Evolutionary conservation across 768 basidiomycete species (phyloP).

Genomic region (Pleurotus tuber-regium): DNA sequence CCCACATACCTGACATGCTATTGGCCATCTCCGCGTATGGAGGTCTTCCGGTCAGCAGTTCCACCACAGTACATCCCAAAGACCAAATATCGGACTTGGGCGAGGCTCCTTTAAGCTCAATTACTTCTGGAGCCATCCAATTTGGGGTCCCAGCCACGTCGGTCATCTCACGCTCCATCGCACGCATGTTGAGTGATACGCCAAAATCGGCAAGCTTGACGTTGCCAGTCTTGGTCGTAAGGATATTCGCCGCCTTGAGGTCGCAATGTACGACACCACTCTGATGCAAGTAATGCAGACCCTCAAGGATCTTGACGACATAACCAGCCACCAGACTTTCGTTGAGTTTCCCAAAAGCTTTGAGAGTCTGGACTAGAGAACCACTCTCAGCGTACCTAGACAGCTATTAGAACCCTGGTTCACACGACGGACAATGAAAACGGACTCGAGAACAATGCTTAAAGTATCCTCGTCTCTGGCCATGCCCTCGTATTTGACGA

Average conservation of each 20-base stretch:
- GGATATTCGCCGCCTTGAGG: conserved; percentile 96
- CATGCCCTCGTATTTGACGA: conserved; percentile 98
- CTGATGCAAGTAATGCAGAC: conserved; percentile 87
- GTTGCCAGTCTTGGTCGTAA: conserved; percentile 98
- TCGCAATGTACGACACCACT: conserved; percentile 96
- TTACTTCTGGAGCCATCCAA: conserved; percentile 99
- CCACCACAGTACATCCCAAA: conserved; percentile 90
- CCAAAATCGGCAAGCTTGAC: conserved; percentile 98
- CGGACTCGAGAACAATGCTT: conserved; percentile 93
- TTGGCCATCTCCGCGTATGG: conserved; percentile 90
- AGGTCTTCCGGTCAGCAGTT: conserved; percentile 88
- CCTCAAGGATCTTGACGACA: conserved; percentile 95
- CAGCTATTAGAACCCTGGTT: conserved; percentile 13
- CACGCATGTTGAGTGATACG: conserved; percentile 92
- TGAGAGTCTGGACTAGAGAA: conserved; percentile 89
- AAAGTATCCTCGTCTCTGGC: conserved; percentile 83
- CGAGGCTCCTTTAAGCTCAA: conserved; percentile 92
- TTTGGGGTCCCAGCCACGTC: conserved; percentile 94
- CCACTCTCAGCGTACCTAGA: conserved; percentile 94
- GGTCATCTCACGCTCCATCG: conserved; percentile 81
- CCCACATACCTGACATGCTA: conserved; percentile 76
- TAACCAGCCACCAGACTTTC: conserved; percentile 90
- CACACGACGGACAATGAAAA: conserved; percentile 19
- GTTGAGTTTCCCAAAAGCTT: conserved; percentile 91
- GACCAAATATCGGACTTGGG: conserved; percentile 96